Evolutionary conservation across 257 asterid species (phyloP).

Genomic region (Primulina eburnea): DNA sequence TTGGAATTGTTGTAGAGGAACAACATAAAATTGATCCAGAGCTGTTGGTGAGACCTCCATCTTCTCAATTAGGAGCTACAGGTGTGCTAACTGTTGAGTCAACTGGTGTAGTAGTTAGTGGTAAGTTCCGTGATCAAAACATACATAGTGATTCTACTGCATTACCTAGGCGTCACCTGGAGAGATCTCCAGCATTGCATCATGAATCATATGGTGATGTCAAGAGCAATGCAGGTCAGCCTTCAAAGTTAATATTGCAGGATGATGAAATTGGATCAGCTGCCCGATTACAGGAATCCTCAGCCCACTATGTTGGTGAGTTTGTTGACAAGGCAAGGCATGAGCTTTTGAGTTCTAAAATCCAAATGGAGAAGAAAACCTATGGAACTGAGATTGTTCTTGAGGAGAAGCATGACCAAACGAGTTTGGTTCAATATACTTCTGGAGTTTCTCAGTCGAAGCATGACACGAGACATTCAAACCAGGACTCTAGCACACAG

Average conservation of each 20-base stretch:
- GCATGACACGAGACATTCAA: slow-evolving; percentile 34
- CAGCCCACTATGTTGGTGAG: slow-evolving; percentile 54
- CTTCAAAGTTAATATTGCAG: slow-evolving; percentile 25
- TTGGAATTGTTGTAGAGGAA: slow-evolving; percentile 28
- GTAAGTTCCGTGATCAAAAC: slow-evolving; percentile 32
- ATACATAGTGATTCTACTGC: slow-evolving; percentile 25
- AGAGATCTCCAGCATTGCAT: slow-evolving; percentile 23
- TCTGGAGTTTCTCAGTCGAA: slow-evolving; percentile 48
- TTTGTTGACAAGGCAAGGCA: slow-evolving; percentile 54
- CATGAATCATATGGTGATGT: slow-evolving; percentile 26
- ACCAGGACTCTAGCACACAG: slow-evolving; percentile 43
- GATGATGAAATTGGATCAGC: slow-evolving; percentile 67
- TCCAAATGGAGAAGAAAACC: slow-evolving; percentile 42
- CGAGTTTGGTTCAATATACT: slow-evolving; percentile 21
- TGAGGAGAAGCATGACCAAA: slow-evolving; percentile 35
- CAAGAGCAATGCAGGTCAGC: slow-evolving; percentile 30
- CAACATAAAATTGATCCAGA: slow-evolving; percentile 31
- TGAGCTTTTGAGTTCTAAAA: slow-evolving; percentile 53
- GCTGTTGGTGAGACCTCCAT: slow-evolving; percentile 28
- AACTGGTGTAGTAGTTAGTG: slow-evolving; percentile 24
- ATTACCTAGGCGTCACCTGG: slow-evolving; percentile 22
- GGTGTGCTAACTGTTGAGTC: slow-evolving; percentile 30
- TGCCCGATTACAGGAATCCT: slow-evolving; percentile 54
- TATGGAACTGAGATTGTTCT: slow-evolving; percentile 31
- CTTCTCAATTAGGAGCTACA: slow-evolving; percentile 31